Evolutionary conservation across 2,329 filamentous ascomycete species (phyloP).

Genomic region (Fusarium metavorans): DNA sequence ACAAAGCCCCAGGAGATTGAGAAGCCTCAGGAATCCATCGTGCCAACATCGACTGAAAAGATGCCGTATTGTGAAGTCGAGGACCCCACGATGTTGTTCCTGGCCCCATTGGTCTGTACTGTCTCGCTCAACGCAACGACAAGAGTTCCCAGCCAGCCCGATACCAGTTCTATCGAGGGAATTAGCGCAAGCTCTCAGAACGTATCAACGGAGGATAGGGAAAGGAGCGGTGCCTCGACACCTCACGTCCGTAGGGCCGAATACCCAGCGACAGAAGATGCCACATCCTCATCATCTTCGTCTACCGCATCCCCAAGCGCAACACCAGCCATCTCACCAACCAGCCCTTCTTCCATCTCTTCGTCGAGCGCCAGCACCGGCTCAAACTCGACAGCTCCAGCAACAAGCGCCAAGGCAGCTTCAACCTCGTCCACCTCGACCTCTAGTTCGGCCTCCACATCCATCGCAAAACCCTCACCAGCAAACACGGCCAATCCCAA

Average conservation of each 20-base stretch:
- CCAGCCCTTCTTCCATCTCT: constrained; percentile 30
- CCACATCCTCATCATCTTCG: constrained; percentile 22
- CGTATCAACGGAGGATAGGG: constrained; percentile 14
- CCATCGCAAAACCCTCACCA: constrained; percentile 26
- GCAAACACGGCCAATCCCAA: constrained; percentile 39
- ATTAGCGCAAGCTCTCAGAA: constrained; percentile 3
- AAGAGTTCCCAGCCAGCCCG: not conserved
- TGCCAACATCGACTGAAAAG: not conserved
- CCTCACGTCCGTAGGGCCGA: constrained; percentile 19
- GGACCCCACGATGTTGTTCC: constrained; percentile 11
- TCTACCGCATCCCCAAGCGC: constrained; percentile 25
- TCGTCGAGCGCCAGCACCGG: constrained; percentile 20
- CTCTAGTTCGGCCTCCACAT: not conserved
- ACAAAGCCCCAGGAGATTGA: constrained; percentile 4
- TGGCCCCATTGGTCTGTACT: constrained; percentile 24
- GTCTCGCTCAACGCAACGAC: constrained; percentile 12
- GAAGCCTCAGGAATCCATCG: not conserved
- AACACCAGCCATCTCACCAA: constrained; percentile 29
- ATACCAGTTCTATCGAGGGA: constrained; percentile 6
- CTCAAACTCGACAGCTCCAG: constrained; percentile 18
- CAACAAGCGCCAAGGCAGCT: constrained; percentile 24
- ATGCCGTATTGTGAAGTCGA: constrained; percentile 20
- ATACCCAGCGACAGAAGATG: constrained; percentile 18
- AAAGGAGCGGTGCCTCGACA: constrained; percentile 22
- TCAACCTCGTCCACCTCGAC: constrained; percentile 20